A percentile compares a stretch with the other conserved stretches of the same genome.
phyloP scores from a whole-genome alignment of 768 basidiomycete genomes.

The Lenzites betulinus region DNA sequence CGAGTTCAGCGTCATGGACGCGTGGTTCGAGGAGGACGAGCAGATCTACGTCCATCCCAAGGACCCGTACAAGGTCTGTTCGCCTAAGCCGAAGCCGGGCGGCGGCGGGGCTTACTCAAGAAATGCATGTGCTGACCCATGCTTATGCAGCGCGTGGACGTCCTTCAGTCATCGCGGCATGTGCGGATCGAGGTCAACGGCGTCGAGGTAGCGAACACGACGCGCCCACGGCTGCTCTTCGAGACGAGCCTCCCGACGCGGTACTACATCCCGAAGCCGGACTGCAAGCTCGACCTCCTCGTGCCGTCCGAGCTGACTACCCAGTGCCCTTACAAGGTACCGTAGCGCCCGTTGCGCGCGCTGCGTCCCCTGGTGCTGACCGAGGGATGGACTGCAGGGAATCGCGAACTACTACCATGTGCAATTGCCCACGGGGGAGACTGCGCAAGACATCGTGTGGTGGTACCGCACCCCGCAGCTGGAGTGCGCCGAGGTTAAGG shows the following conservation, averaged over 20 bases:
- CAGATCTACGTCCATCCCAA: slow-evolving; percentile 61
- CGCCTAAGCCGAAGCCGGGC: neutral
- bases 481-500: slow-evolving; percentile 53
- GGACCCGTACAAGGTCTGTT: slow-evolving; percentile 65
- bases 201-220: slow-evolving; percentile 63
- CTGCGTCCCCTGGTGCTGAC: neutral
- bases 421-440: slow-evolving; percentile 45
- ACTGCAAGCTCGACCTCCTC: slow-evolving; percentile 54
- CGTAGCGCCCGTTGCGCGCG: neutral
- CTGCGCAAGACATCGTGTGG: slow-evolving; percentile 57
- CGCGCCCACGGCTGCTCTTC: slow-evolving; percentile 53
- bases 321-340: slow-evolving; percentile 67
- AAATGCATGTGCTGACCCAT: neutral
- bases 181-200: slow-evolving; percentile 61
- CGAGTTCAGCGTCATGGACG: slow-evolving; percentile 51
- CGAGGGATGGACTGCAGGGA: slow-evolving; percentile 43
- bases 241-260: slow-evolving; percentile 60
- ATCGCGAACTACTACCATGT: slow-evolving; percentile 60
- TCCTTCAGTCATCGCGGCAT: slow-evolving; percentile 60
- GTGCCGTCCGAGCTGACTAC: slow-evolving; percentile 47
- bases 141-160: slow-evolving; percentile 53
- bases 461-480: slow-evolving; percentile 57
- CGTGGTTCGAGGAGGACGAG: slow-evolving; percentile 74
- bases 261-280: slow-evolving; percentile 62
- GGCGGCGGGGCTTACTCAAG: too few relatives aligned